Percentiles rank a stretch among this genome's conserved stretches.
phyloP scores from a whole-genome alignment of 2,329 filamentous ascomycete species.

The Pezicula rhizophila region DNA sequence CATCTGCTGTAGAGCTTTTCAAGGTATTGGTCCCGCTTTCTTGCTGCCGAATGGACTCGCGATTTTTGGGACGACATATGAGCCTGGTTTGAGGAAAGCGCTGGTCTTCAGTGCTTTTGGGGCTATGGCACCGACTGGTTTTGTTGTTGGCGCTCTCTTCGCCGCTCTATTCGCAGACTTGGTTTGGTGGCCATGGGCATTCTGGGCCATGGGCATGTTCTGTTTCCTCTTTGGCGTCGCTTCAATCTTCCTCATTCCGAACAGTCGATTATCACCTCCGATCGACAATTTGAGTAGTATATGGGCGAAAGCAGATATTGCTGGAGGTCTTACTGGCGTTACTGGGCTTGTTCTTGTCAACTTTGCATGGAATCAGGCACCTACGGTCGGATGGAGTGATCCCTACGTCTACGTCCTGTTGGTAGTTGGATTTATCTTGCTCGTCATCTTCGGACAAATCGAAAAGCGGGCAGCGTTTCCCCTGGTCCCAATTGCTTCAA shows the following conservation, averaged over 20 bases:
- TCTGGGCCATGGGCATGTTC: neutral
- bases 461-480: conserved; percentile 43
- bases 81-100: conserved; percentile 38
- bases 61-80: conserved; percentile 40
- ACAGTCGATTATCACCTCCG: too few species aligned
- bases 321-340: neutral
- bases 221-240: neutral
- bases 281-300: too few species aligned
- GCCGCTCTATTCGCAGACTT: neutral
- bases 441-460: conserved; percentile 48
- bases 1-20: conserved; percentile 45
- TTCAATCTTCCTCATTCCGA: neutral
- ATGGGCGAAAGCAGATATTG: neutral
- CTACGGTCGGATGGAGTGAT: neutral
- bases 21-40: conserved; percentile 46
- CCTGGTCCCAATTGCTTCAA: conserved; percentile 49
- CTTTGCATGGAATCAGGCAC: neutral
- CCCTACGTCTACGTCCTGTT: conserved; percentile 34
- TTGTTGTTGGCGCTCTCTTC: conserved; percentile 6
- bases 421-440: conserved; percentile 48
- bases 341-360: neutral
- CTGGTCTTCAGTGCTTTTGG: conserved; percentile 40
- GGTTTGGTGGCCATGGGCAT: neutral
- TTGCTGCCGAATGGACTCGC: conserved; percentile 48
- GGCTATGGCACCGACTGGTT: conserved; percentile 40